Percentiles rank a stretch among this genome's conserved stretches.
These are phyloP conservation scores for Boletus pseudo-olivaceus DNA, from an alignment of 768 basidiomycete species.

Conservation along the genomic window DNA sequence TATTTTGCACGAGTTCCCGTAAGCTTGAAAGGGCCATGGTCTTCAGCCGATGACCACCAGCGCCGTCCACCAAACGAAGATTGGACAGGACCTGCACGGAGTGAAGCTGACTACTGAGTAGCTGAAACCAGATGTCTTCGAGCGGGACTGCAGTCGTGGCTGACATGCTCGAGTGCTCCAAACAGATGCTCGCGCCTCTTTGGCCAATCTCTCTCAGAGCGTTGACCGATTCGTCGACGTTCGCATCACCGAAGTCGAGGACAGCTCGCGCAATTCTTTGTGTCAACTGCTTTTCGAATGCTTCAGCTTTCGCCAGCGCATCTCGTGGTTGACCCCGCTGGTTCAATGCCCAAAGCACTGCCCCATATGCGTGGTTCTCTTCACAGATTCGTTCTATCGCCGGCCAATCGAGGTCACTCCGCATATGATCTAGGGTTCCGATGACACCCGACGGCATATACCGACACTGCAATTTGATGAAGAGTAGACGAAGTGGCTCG, in stretches of 20 bases:
- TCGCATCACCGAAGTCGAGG: constrained; percentile 14
- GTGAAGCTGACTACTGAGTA: constrained; percentile 78
- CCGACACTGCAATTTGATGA: constrained; percentile 71
- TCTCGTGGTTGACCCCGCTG: constrained; percentile 56
- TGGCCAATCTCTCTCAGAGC: constrained; percentile 57
- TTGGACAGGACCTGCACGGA: constrained; percentile 68
- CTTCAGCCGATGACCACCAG: constrained; percentile 19
- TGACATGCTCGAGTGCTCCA: constrained; percentile 53
- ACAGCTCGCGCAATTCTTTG: constrained; percentile 42
- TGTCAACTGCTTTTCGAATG: constrained; percentile 51
- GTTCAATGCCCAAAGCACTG: constrained; percentile 78
- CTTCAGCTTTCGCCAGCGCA: constrained; percentile 66
- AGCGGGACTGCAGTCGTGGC: constrained; percentile 42
- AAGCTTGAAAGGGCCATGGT: constrained; percentile 43
- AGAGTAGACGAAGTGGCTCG: constrained; percentile 51
- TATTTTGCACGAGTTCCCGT: constrained; percentile 76
- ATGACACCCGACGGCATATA: constrained; percentile 65
- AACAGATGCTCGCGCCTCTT: constrained; percentile 65
- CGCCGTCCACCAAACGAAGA: constrained; percentile 30
- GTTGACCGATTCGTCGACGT: constrained; percentile 38
- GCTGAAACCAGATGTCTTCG: constrained; percentile 88
- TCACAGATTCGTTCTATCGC: constrained; percentile 65
- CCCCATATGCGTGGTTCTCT: constrained; percentile 60
- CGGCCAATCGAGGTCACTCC: constrained; percentile 51
- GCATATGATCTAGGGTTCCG: constrained; percentile 50